Conservation (phyloP, 2,329 filamentous ascomycete genomes). For the Botrytis cinerea region DNA sequence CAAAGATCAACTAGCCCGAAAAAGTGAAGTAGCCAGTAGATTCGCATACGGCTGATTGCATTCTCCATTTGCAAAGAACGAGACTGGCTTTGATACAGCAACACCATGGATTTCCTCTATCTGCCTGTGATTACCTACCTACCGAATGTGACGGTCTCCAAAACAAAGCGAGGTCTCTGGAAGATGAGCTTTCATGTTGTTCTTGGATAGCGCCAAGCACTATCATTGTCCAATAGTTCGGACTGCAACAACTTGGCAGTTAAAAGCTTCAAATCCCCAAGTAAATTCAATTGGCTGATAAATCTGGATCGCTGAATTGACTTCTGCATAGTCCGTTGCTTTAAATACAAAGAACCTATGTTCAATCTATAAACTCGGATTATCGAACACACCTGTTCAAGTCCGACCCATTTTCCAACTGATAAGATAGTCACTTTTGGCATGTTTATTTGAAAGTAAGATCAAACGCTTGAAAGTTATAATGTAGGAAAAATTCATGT, state of each 20-base stretch:
- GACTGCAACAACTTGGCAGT: background rate
- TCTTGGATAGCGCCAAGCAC: background rate
- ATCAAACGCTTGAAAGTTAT: background rate
- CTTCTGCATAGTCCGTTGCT: background rate
- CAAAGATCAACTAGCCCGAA: background rate
- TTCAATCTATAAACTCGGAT: background rate
- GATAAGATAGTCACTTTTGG: background rate
- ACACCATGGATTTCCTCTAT: no score
- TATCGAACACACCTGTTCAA: background rate
- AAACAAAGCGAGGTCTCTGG: background rate
- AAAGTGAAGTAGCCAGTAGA: background rate
- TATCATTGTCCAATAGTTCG: background rate
- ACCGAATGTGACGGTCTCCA: no score
- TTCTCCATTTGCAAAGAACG: background rate
- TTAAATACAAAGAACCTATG: background rate
- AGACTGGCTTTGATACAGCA: background rate
- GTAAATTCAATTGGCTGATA: background rate
- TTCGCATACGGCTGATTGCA: background rate
- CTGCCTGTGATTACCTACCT: no score
- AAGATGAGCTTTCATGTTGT: background rate
- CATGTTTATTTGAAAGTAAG: background rate
- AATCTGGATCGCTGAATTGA: background rate
- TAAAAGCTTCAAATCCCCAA: background rate
- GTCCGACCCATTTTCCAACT: background rate
- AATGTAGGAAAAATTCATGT: no score